Conservation (phyloP, 2,329 filamentous ascomycete genomes). For the Chrysosporium keratinophilum region DNA sequence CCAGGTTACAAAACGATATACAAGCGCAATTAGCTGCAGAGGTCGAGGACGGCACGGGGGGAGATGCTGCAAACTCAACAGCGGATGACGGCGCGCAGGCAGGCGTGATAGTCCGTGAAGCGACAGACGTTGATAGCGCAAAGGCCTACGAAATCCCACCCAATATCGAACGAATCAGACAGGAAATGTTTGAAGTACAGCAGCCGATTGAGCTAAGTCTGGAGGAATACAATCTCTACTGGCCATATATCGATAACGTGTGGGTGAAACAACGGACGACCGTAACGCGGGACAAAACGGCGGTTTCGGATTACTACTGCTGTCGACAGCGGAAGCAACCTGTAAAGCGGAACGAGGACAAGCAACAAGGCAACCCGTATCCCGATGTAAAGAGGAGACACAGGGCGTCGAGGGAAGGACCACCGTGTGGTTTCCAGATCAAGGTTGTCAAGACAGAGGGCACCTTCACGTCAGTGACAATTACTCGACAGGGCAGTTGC, state of each 20-base stretch:
- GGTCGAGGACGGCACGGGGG: not conserved
- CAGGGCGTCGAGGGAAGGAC: conserved; percentile 37
- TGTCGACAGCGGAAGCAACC: conserved; percentile 37
- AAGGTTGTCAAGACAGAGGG: conserved; percentile 39
- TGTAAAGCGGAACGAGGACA: conserved; percentile 17
- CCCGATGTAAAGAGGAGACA: conserved; percentile 39
- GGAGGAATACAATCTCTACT: conserved; percentile 39
- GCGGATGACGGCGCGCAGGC: conserved; percentile 2
- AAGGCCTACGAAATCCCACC: conserved; percentile 32
- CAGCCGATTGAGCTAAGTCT: conserved; percentile 39
- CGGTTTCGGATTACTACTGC: conserved; percentile 40
- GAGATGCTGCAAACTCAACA: not conserved
- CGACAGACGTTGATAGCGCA: not conserved
- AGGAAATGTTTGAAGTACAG: conserved; percentile 37
- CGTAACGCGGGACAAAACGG: conserved; percentile 33
- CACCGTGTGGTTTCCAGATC: conserved; percentile 40
- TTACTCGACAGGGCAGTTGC: conserved; percentile 34
- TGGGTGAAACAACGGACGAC: conserved; percentile 40
- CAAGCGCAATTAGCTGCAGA: conserved; percentile 17
- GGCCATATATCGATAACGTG: conserved; percentile 43
- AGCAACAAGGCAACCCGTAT: conserved; percentile 20
- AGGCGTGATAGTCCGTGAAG: not conserved
- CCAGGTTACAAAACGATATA: conserved; percentile 16
- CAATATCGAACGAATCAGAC: conserved; percentile 35
- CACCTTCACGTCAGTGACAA: conserved; percentile 35